phyloP scores from a whole-genome alignment of 2,329 filamentous ascomycete genomes.

The Beauveria varroae region DNA sequence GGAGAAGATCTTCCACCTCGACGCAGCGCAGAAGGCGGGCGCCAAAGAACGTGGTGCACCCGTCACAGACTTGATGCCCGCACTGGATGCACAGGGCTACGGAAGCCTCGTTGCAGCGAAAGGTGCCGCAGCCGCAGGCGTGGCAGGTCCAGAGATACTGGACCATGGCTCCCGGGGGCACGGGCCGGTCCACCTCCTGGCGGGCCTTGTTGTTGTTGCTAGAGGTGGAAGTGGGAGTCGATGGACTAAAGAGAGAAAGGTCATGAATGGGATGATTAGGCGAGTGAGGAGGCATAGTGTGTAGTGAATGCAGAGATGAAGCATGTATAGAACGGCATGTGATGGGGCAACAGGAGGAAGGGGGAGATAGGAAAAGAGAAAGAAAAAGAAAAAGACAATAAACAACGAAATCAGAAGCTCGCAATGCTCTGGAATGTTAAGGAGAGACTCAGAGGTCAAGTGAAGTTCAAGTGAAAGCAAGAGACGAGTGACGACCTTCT shows the following conservation, averaged over 20 bases:
- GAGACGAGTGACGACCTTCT: neutral
- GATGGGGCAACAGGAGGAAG: neutral
- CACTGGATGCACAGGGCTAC: slow-evolving; percentile 4
- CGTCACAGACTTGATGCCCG: neutral
- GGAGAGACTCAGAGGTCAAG: slow-evolving; percentile 6
- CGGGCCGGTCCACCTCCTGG: neutral
- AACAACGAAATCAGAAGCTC: too few species aligned
- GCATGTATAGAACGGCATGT: neutral
- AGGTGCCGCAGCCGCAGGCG: slow-evolving; percentile 5
- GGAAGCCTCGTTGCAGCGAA: neutral
- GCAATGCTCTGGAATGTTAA: slow-evolving; percentile 4
- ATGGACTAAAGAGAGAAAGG: neutral
- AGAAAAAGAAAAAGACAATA: neutral
- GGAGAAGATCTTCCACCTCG: neutral
- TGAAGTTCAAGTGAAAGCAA: neutral
- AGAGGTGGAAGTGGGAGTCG: neutral
- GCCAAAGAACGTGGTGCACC: neutral
- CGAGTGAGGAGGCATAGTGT: neutral
- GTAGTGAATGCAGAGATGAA: neutral
- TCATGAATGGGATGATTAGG: neutral
- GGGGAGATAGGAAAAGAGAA: neutral
- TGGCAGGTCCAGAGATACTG: slow-evolving; percentile 7
- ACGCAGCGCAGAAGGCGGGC: neutral
- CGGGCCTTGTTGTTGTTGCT: too few species aligned
- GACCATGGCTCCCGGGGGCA: neutral